phyloP scores from a whole-genome alignment of 768 basidiomycete species.

The Roridomyces roridus region DNA sequence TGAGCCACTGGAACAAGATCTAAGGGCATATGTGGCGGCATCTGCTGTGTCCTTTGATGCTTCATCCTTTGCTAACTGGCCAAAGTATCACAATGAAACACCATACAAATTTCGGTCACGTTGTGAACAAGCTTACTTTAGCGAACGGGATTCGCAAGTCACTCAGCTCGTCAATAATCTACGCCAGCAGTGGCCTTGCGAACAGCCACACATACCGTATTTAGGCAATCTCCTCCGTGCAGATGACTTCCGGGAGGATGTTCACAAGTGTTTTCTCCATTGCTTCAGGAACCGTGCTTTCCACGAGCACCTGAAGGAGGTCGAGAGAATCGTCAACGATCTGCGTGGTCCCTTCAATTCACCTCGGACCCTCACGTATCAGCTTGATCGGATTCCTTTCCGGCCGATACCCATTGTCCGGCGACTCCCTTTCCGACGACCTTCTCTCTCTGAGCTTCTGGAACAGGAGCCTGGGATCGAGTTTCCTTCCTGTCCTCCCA shows the following conservation, averaged over 20 bases:
- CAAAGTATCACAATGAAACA: background rate
- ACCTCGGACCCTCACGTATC: background rate
- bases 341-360: background rate
- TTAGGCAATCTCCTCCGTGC: background rate
- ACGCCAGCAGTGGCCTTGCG: constrained; percentile 4
- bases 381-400: background rate
- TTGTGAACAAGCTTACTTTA: background rate
- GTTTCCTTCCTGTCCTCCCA: background rate
- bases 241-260: background rate
- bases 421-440: background rate
- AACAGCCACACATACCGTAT: background rate
- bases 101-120: background rate
- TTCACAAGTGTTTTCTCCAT: background rate
- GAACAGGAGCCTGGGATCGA: background rate
- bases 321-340: background rate
- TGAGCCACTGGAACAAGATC: background rate
- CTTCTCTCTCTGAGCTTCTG: background rate
- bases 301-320: constrained; percentile 1
- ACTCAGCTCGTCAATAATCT: background rate
- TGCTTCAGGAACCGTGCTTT: constrained; percentile 7
- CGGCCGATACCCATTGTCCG: too few relatives aligned
- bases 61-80: background rate
- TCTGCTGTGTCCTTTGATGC: background rate
- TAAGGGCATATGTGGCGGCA: background rate
- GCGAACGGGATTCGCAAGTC: background rate